A percentile compares a stretch with the other conserved stretches of the same genome.
phyloP scores from a whole-genome alignment of 2,329 filamentous ascomycete species.

The Allantophomopsis cytisporea region DNA sequence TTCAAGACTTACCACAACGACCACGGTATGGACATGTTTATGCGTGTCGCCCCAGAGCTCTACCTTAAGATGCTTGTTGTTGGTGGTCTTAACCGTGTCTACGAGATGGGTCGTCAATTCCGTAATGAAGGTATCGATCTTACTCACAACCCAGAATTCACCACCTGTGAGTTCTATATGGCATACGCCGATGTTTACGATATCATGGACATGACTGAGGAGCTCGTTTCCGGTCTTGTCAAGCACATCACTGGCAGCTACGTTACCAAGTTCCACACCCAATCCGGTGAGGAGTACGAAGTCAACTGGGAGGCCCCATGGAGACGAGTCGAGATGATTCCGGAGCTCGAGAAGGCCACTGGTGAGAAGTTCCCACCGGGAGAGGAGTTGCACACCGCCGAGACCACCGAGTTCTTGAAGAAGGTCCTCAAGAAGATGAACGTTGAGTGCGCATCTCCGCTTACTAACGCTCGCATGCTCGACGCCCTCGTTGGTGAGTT shows the following conservation, averaged over 20 bases:
- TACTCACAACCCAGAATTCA: constrained; percentile 98
- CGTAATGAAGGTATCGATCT: constrained; percentile 84
- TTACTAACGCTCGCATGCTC: constrained; percentile 92
- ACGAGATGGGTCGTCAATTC: constrained; percentile 93
- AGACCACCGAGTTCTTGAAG: constrained; percentile 82
- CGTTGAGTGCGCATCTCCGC: constrained; percentile 76
- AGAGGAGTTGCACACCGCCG: constrained; percentile 74
- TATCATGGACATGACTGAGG: constrained; percentile 81
- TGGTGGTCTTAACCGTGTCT: constrained; percentile 86
- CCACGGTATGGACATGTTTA: constrained; percentile 83
- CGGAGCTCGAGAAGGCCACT: constrained; percentile 74
- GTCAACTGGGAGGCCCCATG: constrained; percentile 96
- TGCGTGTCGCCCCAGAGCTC: constrained; percentile 89
- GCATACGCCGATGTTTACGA: constrained; percentile 89
- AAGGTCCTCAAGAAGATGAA: constrained; percentile 76
- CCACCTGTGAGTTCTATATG: constrained; percentile 93
- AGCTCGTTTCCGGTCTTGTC: constrained; percentile 80
- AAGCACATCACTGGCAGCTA: constrained; percentile 80
- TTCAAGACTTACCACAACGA: constrained; percentile 97
- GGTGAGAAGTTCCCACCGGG: constrained; percentile 90
- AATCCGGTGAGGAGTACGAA: constrained; percentile 72
- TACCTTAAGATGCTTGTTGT: constrained; percentile 95
- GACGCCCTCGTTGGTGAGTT: constrained; percentile 91
- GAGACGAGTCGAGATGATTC: constrained; percentile 92
- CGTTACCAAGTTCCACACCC: constrained; percentile 74